Percentiles rank a stretch among this genome's conserved stretches.
phyloP scores from a whole-genome alignment of 139 green algal genomes.

The Micromonas commoda region DNA sequence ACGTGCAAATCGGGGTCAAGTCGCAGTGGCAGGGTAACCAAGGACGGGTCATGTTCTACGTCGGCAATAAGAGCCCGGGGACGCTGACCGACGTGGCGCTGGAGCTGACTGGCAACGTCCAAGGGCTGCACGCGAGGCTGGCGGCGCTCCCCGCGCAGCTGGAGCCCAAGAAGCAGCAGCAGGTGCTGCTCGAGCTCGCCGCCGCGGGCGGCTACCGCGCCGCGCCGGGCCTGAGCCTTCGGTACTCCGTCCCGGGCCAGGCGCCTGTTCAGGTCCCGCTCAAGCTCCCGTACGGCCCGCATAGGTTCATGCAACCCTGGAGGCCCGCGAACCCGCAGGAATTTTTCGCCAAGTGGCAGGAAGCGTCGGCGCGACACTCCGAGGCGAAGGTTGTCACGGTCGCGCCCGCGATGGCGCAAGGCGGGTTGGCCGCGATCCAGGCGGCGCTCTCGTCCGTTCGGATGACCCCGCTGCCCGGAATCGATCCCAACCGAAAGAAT shows the following conservation, averaged over 20 bases:
- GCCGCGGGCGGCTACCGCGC: slow-evolving; percentile 14
- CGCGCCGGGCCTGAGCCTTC: slow-evolving; percentile 27
- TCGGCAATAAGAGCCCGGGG: slow-evolving; percentile 78
- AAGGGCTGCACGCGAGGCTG: slow-evolving; percentile 44
- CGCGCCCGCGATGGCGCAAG: slow-evolving; percentile 10
- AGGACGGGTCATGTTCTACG: slow-evolving; percentile 65
- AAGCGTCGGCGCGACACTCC: slow-evolving; percentile 49
- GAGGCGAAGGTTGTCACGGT: slow-evolving; percentile 42
- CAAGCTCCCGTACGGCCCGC: slow-evolving; percentile 44
- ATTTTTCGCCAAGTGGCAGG: slow-evolving; percentile 76
- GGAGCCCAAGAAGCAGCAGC: slow-evolving; percentile 51
- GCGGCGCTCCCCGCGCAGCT: slow-evolving; percentile 42
- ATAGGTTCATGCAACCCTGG: slow-evolving; percentile 62
- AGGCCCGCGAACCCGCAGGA: slow-evolving; percentile 49
- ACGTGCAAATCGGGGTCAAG: slow-evolving; percentile 84
- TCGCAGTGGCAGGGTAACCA: slow-evolving; percentile 44
- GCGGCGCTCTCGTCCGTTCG: neutral
- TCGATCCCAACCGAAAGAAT: slow-evolving; percentile 19
- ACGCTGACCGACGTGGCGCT: slow-evolving; percentile 44
- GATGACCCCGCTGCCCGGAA: neutral
- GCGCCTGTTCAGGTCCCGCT: slow-evolving; percentile 29
- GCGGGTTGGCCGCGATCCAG: slow-evolving; percentile 20
- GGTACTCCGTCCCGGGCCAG: slow-evolving; percentile 30
- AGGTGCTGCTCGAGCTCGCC: slow-evolving; percentile 1
- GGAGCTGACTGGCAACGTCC: slow-evolving; percentile 29